These are phyloP conservation scores for Paspalum vaginatum DNA, from an alignment of 176 grass and related monocot genomes.

Conservation along the genomic window DNA sequence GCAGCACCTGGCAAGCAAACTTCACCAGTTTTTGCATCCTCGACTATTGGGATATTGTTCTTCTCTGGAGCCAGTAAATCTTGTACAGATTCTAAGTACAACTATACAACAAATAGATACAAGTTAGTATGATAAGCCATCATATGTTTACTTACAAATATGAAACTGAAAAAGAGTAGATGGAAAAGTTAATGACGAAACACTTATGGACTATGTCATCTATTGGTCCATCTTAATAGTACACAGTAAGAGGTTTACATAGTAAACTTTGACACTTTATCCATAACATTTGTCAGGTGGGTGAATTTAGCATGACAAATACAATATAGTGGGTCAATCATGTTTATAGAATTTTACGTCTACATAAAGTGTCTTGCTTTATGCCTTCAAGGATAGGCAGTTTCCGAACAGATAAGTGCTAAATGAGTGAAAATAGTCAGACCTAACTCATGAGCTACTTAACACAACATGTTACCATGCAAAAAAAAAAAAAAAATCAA, in stretches of 20 bases:
- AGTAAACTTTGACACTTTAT: background rate
- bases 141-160: constrained; percentile 12
- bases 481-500: background rate
- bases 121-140: constrained; percentile 36
- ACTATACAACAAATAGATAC: constrained; percentile 56
- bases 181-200: background rate
- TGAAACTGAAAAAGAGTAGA: background rate
- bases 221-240: background rate
- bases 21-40: constrained; percentile 88
- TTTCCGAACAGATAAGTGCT: background rate
- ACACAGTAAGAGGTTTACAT: background rate
- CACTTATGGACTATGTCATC: constrained; percentile 20
- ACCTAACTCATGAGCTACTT: constrained; percentile 1
- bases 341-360: background rate
- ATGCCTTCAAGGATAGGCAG: background rate
- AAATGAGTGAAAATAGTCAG: constrained; percentile 33
- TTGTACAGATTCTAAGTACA: constrained; percentile 93
- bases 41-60: constrained; percentile 82
- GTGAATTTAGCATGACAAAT: constrained; percentile 16
- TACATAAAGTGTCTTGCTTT: background rate
- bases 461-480: background rate
- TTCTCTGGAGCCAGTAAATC: constrained; percentile 93
- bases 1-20: constrained; percentile 79
- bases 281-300: background rate
- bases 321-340: background rate